Percentiles rank a stretch among this genome's conserved stretches.
These are phyloP conservation scores for Chlorencoelia australis DNA, from an alignment of 2,329 filamentous ascomycete species.

Conservation along the genomic window DNA sequence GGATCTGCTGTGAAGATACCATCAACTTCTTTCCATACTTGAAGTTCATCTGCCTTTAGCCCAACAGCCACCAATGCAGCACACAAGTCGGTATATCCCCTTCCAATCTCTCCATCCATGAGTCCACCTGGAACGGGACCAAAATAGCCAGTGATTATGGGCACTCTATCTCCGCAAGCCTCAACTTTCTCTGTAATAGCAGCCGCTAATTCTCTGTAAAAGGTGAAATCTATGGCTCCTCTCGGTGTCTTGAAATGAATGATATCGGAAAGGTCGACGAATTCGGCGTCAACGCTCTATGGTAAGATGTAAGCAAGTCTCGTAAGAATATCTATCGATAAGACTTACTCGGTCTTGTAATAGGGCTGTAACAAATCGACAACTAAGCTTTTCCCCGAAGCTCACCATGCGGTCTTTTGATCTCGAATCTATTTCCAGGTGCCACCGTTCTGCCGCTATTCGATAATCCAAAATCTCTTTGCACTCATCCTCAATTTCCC, in stretches of 20 bases:
- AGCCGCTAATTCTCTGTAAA: slow-evolving; percentile 56
- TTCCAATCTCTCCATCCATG: slow-evolving; percentile 77
- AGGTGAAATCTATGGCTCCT: slow-evolving; percentile 53
- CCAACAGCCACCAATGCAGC: slow-evolving; percentile 87
- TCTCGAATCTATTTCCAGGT: slow-evolving; percentile 65
- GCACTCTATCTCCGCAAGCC: slow-evolving; percentile 57
- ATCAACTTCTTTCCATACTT: slow-evolving; percentile 99
- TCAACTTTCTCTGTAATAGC: slow-evolving; percentile 54
- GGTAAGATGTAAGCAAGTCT: slow-evolving; percentile 5
- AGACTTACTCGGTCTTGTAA: slow-evolving; percentile 57
- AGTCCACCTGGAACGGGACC: slow-evolving; percentile 85
- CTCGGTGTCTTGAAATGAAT: slow-evolving; percentile 55
- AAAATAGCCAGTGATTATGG: slow-evolving; percentile 88
- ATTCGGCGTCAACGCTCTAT: slow-evolving; percentile 71
- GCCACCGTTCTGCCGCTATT: slow-evolving; percentile 52
- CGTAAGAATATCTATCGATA: background rate
- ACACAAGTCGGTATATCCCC: slow-evolving; percentile 94
- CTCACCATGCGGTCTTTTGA: slow-evolving; percentile 84
- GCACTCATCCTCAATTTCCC: slow-evolving; percentile 69
- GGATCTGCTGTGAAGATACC: slow-evolving; percentile 82
- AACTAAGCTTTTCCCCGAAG: slow-evolving; percentile 93
- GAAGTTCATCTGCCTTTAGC: slow-evolving; percentile 75
- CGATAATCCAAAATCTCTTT: slow-evolving; percentile 68
- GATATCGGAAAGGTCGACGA: slow-evolving; percentile 78
- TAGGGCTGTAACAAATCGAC: slow-evolving; percentile 78